Percentiles rank a stretch among this genome's conserved stretches.
Conservation (phyloP, 495 filamentous ascomycete species). For the Pseudomonodictys pantanalensis region DNA sequence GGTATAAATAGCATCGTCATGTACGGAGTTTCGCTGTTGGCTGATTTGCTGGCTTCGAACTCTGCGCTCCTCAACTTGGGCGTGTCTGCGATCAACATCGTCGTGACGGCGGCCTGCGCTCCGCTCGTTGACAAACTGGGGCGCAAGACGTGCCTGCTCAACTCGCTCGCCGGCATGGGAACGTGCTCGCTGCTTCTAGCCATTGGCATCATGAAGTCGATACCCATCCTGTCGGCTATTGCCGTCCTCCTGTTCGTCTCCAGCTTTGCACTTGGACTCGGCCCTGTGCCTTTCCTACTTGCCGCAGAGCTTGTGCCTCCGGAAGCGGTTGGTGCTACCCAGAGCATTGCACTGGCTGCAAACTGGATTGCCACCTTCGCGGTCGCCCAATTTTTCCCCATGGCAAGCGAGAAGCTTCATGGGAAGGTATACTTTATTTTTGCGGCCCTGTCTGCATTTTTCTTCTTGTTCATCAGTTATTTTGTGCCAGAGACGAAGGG, state of each 20-base stretch:
- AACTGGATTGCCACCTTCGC: slow-evolving; percentile 91
- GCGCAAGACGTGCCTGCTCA: slow-evolving; percentile 75
- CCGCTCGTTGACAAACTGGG: slow-evolving; percentile 82
- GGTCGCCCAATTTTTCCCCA: slow-evolving; percentile 89
- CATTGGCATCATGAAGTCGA: slow-evolving; percentile 64
- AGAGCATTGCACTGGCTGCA: slow-evolving; percentile 76
- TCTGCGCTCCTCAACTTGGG: slow-evolving; percentile 78
- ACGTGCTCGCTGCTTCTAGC: slow-evolving; percentile 69
- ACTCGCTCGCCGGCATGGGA: slow-evolving; percentile 81
- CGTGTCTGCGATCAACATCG: slow-evolving; percentile 81
- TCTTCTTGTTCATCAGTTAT: slow-evolving; percentile 63
- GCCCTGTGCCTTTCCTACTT: slow-evolving; percentile 91
- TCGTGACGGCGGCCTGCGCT: slow-evolving; percentile 75
- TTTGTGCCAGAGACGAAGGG: slow-evolving; percentile 82
- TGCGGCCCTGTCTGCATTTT: slow-evolving; percentile 64
- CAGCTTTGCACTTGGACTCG: slow-evolving; percentile 86
- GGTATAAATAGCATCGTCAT: slow-evolving; percentile 97
- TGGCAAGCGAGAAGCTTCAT: slow-evolving; percentile 69
- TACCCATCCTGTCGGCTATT: slow-evolving; percentile 72
- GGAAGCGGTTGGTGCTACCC: slow-evolving; percentile 84
- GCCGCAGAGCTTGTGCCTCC: slow-evolving; percentile 83
- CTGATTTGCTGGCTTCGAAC: slow-evolving; percentile 68
- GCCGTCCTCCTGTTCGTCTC: slow-evolving; percentile 81
- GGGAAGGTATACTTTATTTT: slow-evolving; percentile 90
- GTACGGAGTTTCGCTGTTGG: slow-evolving; percentile 89